Percentiles rank a stretch among this genome's conserved stretches.
Evolutionary conservation across 345 rosid genomes (phyloP).

Genomic region (Brassica carinata): DNA sequence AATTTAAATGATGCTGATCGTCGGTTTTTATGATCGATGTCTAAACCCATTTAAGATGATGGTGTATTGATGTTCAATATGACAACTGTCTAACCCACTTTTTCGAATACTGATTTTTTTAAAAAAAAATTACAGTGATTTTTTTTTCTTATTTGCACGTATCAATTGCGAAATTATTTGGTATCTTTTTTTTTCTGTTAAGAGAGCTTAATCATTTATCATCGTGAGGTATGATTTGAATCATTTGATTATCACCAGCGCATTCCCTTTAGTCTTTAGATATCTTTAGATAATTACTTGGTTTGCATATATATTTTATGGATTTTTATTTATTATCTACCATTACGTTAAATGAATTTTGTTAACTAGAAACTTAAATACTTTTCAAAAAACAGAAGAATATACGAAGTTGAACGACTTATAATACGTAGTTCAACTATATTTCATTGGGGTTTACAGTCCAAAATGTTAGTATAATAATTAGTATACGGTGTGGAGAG

Average conservation of each 20-base stretch:
- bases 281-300: too few species aligned
- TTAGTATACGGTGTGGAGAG: not conserved
- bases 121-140: too few species aligned
- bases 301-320: too few species aligned
- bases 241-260: not conserved
- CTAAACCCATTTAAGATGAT: not conserved
- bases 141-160: not conserved
- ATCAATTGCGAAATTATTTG: not conserved
- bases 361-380: too few species aligned
- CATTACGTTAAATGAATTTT: too few species aligned
- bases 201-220: not conserved
- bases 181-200: not conserved
- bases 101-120: not conserved
- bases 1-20: not conserved
- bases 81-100: not conserved
- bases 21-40: not conserved
- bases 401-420: too few species aligned
- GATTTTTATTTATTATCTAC: too few species aligned
- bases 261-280: too few species aligned
- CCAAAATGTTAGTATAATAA: too few species aligned
- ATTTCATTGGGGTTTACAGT: not conserved
- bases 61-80: not conserved
- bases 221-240: not conserved
- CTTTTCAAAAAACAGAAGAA: too few species aligned
- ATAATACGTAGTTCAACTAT: too few species aligned